A percentile compares a stretch with the other conserved stretches of the same genome.
Evolutionary conservation across 805 yeast genomes (phyloP).

Genomic region (Kregervanrija delftensis): DNA sequence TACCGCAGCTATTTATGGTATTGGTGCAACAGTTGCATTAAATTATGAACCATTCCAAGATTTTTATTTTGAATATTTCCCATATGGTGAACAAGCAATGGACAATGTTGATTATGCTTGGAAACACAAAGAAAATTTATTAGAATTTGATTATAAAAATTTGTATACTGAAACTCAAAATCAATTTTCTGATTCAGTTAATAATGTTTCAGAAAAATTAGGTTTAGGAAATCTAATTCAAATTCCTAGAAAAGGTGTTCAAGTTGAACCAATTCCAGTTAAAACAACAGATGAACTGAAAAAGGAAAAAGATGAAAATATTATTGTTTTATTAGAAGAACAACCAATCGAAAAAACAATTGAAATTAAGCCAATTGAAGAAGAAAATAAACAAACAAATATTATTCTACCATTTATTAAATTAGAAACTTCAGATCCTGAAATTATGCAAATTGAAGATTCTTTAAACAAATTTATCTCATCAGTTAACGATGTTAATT

Average conservation of each 20-base stretch:
- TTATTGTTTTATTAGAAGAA: slow-evolving; percentile 1
- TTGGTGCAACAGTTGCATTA: slow-evolving; percentile 53
- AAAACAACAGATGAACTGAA: neutral
- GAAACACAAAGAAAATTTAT: slow-evolving; percentile 19
- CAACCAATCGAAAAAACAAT: neutral
- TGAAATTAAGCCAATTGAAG: neutral
- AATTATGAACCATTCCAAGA: slow-evolving; percentile 56
- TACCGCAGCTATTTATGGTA: slow-evolving; percentile 38
- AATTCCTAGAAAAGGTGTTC: slow-evolving; percentile 33
- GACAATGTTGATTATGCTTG: slow-evolving; percentile 38
- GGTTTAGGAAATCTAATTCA: slow-evolving; percentile 33
- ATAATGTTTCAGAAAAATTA: slow-evolving; percentile 22
- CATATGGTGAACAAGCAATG: slow-evolving; percentile 52
- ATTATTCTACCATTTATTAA: slow-evolving; percentile 25
- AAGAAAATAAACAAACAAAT: neutral
- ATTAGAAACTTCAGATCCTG: slow-evolving; percentile 24
- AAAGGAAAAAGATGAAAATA: slow-evolving; percentile 3
- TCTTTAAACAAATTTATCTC: slow-evolving; percentile 30
- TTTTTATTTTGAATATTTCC: slow-evolving; percentile 54
- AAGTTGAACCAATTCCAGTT: slow-evolving; percentile 3
- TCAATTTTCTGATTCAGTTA: slow-evolving; percentile 3
- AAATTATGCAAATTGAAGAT: slow-evolving; percentile 29
- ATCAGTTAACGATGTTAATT: slow-evolving; percentile 19
- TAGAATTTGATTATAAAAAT: slow-evolving; percentile 9
- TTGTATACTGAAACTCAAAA: slow-evolving; percentile 4